Evolutionary conservation across 129 eudicot species (phyloP), one percentile per base, ranked within the genome.

Genomic region (Helianthus tuberosus): DNA sequence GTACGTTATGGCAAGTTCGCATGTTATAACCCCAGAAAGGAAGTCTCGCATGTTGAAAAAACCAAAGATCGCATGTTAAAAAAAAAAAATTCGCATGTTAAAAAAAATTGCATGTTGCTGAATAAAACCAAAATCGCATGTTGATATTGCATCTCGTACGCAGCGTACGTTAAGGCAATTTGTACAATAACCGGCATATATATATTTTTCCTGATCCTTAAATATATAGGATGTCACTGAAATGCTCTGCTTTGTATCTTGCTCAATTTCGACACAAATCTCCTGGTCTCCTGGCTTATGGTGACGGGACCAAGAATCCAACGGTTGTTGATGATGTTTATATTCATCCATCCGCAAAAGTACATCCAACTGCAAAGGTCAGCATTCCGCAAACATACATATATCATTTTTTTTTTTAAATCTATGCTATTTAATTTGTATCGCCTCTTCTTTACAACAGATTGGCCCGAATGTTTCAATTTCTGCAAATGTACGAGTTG

Each of bases 261-360:
- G 83, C 87, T 17, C 96, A 86, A 79, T 86, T 79, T 71, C 88
- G 85, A 16, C 29, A 15, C 63, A 78, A 86, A 3, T 78, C 90
- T 72, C 96, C 94, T 9, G 86, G 83, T 82, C 85, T 95, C n/a
- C 75, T 95, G 80, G 96, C 94, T 14, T 76, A 79, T 41, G 96
- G 92, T 17, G 96, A 91, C 77, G 99, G 99, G 74, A 82, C 77
- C 53, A 89, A 69, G 80, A 91, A 64, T 70, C 90, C 96, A 1
- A 85, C 77, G 3, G 79, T 95, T 9, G 49, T 89, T 76, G 99
- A 96, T 55, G 92, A 95, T 77, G 99, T 95, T 53, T 95, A 79
- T 80, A 68, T 95, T 64, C 99, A 95, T 80, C 99, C 99, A 73
- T 95, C 99, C 29, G 99, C 99, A 27, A 95, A 91, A 91, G 88